Base-by-base conservation (phyloP, 148 eudicot genomes). In the Pharnaceum exiguum region DNA sequence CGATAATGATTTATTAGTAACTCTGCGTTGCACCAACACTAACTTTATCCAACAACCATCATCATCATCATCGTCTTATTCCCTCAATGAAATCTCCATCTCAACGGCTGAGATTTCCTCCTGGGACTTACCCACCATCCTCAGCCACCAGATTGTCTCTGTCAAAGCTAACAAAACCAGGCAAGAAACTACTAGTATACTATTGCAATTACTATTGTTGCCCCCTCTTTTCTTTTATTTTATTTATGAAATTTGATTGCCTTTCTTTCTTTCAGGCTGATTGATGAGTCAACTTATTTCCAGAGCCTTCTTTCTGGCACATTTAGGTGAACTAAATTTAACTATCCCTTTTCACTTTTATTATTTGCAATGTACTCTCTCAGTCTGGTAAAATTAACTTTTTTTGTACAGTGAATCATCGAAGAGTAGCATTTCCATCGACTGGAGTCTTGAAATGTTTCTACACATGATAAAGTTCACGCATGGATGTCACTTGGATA, bases 231-330 rank as follows among this genome's bases (percentile, higher is more conserved):
- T 4, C 10, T 26, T 16, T 16, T 15, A 27, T 36, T 21, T 11
- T 45, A 2, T 16, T 15, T 43, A 38, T 5, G 32, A 2, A 18
- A 16, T 40, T 38, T 19, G 32, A 5, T 22, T 61, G 18, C 1
- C 5, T 70, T n/a, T n/a, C n/a, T 51, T 46, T 40, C 48, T 75
- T 65, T 29, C 86, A 90, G 90, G 82, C 74, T 90, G 9, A 68
- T 77, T 55, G 66, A 78, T 62, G 66, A 77, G 18, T 87, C 89
- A 29, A 63, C 95, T 3, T 90, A 84, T 58, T 87, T 90, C 65
- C 79, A 66, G 42, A 83, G 80, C 16, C 83, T 90, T 39, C 71
- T 90, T 4, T 39, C 73, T 55, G 89, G 95, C 46, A 78, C 71
- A 62, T 90, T 87, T 47, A 77, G 97, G 97, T 87, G 26, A 59